These are phyloP conservation scores for Trametes meyenii DNA, from an alignment of 768 basidiomycete genomes.

Conservation along the genomic window DNA sequence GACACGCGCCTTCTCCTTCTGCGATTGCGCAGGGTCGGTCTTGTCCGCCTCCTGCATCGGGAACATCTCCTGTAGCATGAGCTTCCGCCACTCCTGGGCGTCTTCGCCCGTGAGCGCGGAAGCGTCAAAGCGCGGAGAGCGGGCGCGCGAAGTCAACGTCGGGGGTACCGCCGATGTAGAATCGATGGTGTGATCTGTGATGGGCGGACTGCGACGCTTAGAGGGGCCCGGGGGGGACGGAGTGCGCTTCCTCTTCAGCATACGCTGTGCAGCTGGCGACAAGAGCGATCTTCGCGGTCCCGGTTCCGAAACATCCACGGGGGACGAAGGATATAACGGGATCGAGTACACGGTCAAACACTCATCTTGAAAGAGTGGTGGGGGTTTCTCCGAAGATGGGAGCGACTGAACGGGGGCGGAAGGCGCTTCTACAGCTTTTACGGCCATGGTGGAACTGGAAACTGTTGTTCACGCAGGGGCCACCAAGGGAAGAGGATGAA, in stretches of 20 bases:
- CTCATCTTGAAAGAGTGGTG: slow-evolving; percentile 59
- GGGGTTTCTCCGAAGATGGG: slow-evolving; percentile 27
- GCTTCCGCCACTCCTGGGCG: slow-evolving; percentile 58
- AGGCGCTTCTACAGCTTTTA: slow-evolving; percentile 48
- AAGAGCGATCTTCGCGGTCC: neutral
- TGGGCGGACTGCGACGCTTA: slow-evolving; percentile 25
- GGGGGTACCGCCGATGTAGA: neutral
- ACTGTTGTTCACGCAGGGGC: neutral
- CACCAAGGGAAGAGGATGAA: neutral
- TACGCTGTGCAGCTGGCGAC: neutral
- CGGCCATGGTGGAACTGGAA: slow-evolving; percentile 43
- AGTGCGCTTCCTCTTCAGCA: slow-evolving; percentile 35
- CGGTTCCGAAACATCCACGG: neutral
- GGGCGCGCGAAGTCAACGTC: slow-evolving; percentile 31
- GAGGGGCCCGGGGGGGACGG: slow-evolving; percentile 25
- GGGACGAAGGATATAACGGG: slow-evolving; percentile 39
- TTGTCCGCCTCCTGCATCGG: slow-evolving; percentile 24
- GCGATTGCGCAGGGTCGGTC: slow-evolving; percentile 6
- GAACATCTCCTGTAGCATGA: slow-evolving; percentile 65
- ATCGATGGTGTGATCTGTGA: neutral
- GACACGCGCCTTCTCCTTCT: slow-evolving; percentile 14
- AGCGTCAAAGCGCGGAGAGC: slow-evolving; percentile 33
- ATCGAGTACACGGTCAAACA: slow-evolving; percentile 69
- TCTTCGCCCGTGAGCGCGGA: slow-evolving; percentile 42
- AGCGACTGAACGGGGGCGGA: slow-evolving; percentile 28